Base-by-base conservation (phyloP, 805 yeast genomes). In the Myxozyma sirexii region DNA sequence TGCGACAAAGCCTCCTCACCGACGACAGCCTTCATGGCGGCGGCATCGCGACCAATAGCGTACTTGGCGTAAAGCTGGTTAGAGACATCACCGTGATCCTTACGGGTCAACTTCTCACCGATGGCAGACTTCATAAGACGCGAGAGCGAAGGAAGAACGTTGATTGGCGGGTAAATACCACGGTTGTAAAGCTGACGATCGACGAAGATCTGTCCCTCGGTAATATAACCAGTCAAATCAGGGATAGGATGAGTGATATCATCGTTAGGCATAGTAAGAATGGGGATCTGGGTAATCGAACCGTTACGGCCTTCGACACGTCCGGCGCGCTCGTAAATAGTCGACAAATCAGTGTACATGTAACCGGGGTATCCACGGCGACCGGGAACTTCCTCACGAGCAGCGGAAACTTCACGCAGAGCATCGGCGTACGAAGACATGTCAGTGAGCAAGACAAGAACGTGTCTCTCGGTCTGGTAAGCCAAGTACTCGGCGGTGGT, bases 351-450 rank as follows among this genome's bases (percentile, higher is more conserved):
- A 49, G 99, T 94, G 80, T 94, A 94, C 99, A 94, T 94, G 78
- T 94, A 94, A 88, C 99, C 99, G 67, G 99, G 99, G 78, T 94
- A 94, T 82, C 99, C 99, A 86, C 99, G 91, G 84, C 99, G 91
- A 83, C 99, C 99, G 74, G 99, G 99, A 48, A 94, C 99, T 80
- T 96, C 99, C 79, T 94, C 99, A 83, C 99, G 91, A 50, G 99
- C 99, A 63, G 99, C 99, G 65, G 97, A 91, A 53, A 94, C 99
- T 81, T 94, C 99, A 86, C 99, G 92, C 74, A 94, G 81, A 42
- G 99, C 99, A 76, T 94, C 99, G 42, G 99, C 99, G 75, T 94
- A 94, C n/a, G 99, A 94, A 27, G 97, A 90, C 99, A 94, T 94
- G 80, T 94, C 99, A 52, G 99, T 96, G 75, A 94, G 84, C 72